Evolutionary conservation across 2,329 filamentous ascomycete species (phyloP).

Genomic region (Pseudogymnoascus sp.): DNA sequence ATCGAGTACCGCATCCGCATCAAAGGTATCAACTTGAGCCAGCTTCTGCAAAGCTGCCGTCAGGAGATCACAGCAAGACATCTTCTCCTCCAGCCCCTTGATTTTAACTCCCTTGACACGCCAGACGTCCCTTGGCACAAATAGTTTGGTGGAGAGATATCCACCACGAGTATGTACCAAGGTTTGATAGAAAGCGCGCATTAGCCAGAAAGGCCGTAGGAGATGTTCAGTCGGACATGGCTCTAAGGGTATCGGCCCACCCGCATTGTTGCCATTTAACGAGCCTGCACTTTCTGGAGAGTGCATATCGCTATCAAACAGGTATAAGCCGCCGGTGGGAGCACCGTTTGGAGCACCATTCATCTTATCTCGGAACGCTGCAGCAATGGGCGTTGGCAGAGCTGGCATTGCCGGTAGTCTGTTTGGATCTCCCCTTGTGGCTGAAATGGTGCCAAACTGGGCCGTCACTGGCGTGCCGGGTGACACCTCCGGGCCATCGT

Average conservation of each 20-base stretch:
- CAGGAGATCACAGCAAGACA: slow-evolving; percentile 80
- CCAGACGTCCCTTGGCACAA: slow-evolving; percentile 90
- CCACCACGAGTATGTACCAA: slow-evolving; percentile 85
- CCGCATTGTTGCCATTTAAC: slow-evolving; percentile 51
- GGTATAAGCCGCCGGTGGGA: slow-evolving; percentile 58
- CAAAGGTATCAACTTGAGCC: slow-evolving; percentile 72
- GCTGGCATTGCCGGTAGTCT: slow-evolving; percentile 49
- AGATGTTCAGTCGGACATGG: slow-evolving; percentile 84
- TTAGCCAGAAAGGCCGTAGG: slow-evolving; percentile 94
- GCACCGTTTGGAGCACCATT: slow-evolving; percentile 39
- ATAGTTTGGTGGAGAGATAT: slow-evolving; percentile 84
- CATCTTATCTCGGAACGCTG: slow-evolving; percentile 50
- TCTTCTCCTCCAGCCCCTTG: slow-evolving; percentile 85
- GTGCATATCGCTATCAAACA: slow-evolving; percentile 80
- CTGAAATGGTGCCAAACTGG: slow-evolving; percentile 43
- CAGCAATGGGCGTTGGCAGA: slow-evolving; percentile 57
- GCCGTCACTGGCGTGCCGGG: slow-evolving; percentile 66
- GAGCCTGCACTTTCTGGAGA: slow-evolving; percentile 54
- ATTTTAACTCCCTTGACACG: slow-evolving; percentile 88
- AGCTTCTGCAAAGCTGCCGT: slow-evolving; percentile 83
- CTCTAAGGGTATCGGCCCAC: slow-evolving; percentile 71
- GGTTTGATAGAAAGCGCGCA: slow-evolving; percentile 89
- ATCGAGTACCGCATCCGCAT: slow-evolving; percentile 84
- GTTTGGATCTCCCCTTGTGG: slow-evolving; percentile 33
- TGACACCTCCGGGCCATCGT: slow-evolving; percentile 54